phyloP scores from a whole-genome alignment of 2,329 filamentous ascomycete species.

The Hypoxylon sp. region DNA sequence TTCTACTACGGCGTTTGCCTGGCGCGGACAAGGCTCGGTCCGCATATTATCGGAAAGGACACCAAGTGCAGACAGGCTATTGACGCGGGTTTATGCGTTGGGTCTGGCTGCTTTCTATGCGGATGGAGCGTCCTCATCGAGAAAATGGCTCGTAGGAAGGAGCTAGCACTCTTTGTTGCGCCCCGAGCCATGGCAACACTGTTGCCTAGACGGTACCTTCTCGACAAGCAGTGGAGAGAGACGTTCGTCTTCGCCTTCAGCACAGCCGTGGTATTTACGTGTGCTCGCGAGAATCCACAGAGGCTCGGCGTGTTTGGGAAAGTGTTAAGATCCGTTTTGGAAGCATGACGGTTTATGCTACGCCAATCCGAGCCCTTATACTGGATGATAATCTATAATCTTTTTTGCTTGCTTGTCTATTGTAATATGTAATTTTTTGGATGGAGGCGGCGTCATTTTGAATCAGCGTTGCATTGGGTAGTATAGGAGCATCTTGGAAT shows the following conservation, averaged over 20 bases:
- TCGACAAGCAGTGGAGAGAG: conserved; percentile 76
- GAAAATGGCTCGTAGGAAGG: conserved; percentile 74
- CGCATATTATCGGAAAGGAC: conserved; percentile 73
- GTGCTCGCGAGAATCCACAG: conserved; percentile 71
- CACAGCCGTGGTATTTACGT: conserved; percentile 78
- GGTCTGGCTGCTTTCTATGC: conserved; percentile 79
- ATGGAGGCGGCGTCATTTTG: neutral
- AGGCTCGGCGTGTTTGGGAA: conserved; percentile 78
- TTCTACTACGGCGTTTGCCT: conserved; percentile 92
- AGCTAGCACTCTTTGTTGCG: conserved; percentile 85
- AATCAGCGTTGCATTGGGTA: conserved; percentile 23
- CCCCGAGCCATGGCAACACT: conserved; percentile 82
- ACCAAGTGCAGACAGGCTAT: conserved; percentile 64
- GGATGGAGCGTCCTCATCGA: conserved; percentile 88
- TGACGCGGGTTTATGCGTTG: conserved; percentile 77
- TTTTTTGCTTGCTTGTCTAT: conserved; percentile 1
- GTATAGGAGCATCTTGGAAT: conserved; percentile 17
- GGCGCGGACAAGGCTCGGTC: conserved; percentile 79
- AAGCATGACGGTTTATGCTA: conserved; percentile 42
- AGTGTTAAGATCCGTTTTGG: conserved; percentile 68
- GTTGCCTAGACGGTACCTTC: conserved; percentile 77
- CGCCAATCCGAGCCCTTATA: neutral
- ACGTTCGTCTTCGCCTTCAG: conserved; percentile 76
- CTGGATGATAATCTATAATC: neutral
- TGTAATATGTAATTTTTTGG: conserved; percentile 9